Percentiles rank a stretch among this genome's conserved stretches.
Conservation (phyloP, 2,329 filamentous ascomycete genomes). For the Calonectria honghensis region DNA sequence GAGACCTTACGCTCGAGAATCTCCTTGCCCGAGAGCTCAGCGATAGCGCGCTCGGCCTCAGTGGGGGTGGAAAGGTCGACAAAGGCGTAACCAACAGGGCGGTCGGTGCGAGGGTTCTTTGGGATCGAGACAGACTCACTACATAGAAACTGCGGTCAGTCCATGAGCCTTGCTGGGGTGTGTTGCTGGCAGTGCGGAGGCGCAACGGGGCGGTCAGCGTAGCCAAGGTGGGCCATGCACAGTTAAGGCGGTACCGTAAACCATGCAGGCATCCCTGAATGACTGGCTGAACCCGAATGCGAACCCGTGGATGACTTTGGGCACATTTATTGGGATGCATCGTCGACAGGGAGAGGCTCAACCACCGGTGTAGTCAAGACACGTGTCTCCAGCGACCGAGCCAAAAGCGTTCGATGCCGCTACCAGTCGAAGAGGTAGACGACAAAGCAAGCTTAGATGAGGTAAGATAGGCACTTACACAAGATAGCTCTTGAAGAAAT, state of each 20-base stretch:
- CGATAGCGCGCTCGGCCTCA: slow-evolving; percentile 96
- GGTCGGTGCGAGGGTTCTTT: slow-evolving; percentile 98
- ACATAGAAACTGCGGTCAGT: slow-evolving; percentile 56
- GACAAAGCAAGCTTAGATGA: slow-evolving; percentile 16
- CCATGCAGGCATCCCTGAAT: background rate
- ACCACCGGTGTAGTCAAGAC: slow-evolving; percentile 33
- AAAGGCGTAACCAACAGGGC: slow-evolving; percentile 98
- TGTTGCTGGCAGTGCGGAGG: slow-evolving; percentile 4
- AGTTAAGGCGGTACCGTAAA: background rate
- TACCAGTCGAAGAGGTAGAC: slow-evolving; percentile 20
- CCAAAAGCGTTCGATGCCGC: slow-evolving; percentile 16
- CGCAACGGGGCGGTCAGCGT: slow-evolving; percentile 16
- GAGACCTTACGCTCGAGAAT: slow-evolving; percentile 99
- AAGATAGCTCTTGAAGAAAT: slow-evolving; percentile 99
- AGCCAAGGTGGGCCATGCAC: slow-evolving; percentile 6
- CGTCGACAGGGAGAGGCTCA: slow-evolving; percentile 7
- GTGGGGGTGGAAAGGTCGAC: slow-evolving; percentile 96
- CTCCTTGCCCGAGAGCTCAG: slow-evolving; percentile 96
- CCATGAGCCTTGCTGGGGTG: slow-evolving; percentile 22
- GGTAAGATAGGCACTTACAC: slow-evolving; percentile 81
- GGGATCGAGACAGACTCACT: slow-evolving; percentile 99
- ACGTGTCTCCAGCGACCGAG: slow-evolving; percentile 52
- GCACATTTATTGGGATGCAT: slow-evolving; percentile 28
- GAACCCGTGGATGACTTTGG: background rate
- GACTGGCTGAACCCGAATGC: background rate